These are phyloP conservation scores for Geotrichum citri-aurantii DNA, from an alignment of 1,139 yeast genomes.

Conservation along the genomic window DNA sequence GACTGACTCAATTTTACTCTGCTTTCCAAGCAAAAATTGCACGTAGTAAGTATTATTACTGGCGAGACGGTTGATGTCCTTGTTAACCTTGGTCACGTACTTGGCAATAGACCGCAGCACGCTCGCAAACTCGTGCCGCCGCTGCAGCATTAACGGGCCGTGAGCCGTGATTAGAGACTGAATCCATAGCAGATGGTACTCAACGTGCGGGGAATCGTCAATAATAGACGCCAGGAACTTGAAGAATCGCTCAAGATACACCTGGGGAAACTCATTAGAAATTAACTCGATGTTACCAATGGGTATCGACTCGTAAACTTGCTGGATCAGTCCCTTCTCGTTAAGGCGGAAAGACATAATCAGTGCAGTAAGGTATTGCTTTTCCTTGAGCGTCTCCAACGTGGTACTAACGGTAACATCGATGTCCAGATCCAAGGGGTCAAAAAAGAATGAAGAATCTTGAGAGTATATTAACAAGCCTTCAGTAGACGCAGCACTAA, in stretches of 20 bases:
- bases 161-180: slow-evolving; percentile 61
- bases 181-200: slow-evolving; percentile 79
- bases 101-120: slow-evolving; percentile 69
- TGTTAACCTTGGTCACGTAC: slow-evolving; percentile 66
- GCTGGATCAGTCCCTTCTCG: slow-evolving; percentile 66
- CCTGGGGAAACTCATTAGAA: slow-evolving; percentile 61
- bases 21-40: slow-evolving; percentile 33
- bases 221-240: slow-evolving; percentile 66
- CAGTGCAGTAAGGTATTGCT: slow-evolving; percentile 71
- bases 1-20: slow-evolving; percentile 8
- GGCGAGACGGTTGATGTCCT: slow-evolving; percentile 58
- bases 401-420: slow-evolving; percentile 85
- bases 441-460: slow-evolving; percentile 71
- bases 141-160: slow-evolving; percentile 64
- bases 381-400: slow-evolving; percentile 54
- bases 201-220: slow-evolving; percentile 77
- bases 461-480: slow-evolving; percentile 80
- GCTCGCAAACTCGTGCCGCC: slow-evolving; percentile 60
- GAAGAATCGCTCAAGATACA: slow-evolving; percentile 65
- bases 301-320: slow-evolving; percentile 73
- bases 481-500: slow-evolving; percentile 95
- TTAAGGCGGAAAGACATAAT: slow-evolving; percentile 93
- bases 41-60: slow-evolving; percentile 54
- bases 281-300: slow-evolving; percentile 63
- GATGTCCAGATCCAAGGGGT: slow-evolving; percentile 90